Conservation (phyloP, 345 rosid species). For the Gossypium stocksii region DNA sequence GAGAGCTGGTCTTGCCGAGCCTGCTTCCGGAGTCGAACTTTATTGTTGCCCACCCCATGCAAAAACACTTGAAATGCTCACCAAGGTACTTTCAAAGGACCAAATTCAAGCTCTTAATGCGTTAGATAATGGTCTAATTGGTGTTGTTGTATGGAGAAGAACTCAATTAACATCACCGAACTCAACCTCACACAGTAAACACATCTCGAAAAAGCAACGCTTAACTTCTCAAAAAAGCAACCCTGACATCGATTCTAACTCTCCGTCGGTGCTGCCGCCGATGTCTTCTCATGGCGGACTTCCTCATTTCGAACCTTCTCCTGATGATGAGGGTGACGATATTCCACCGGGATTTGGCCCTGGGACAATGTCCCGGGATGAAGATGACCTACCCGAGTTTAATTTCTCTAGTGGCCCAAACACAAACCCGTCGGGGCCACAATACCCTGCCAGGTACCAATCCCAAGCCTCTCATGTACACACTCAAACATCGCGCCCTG, state of each 20-base stretch:
- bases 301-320: constrained; percentile 17
- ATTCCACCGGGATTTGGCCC: constrained; percentile 97
- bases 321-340: constrained; percentile 36
- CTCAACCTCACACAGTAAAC: constrained; percentile 50
- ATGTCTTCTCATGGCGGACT: constrained; percentile 14
- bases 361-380: constrained; percentile 41
- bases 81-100: constrained; percentile 61
- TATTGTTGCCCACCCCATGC: constrained; percentile 77
- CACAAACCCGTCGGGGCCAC: neutral
- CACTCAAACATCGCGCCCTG: constrained; percentile 26
- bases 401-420: constrained; percentile 45
- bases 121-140: constrained; percentile 74
- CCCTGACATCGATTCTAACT: constrained; percentile 21
- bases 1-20: constrained; percentile 89
- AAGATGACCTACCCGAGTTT: constrained; percentile 91
- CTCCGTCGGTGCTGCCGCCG: constrained; percentile 10
- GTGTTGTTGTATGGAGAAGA: constrained; percentile 94
- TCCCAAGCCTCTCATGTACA: constrained; percentile 17
- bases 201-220: constrained; percentile 51
- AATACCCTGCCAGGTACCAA: constrained; percentile 2
- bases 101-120: constrained; percentile 54
- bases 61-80: constrained; percentile 49
- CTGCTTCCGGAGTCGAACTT: constrained; percentile 69
- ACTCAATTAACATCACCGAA: constrained; percentile 50
- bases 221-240: constrained; percentile 18